These are phyloP conservation scores for Rhodotorula babjevae DNA, from an alignment of 768 basidiomycete species.

Conservation along the genomic window DNA sequence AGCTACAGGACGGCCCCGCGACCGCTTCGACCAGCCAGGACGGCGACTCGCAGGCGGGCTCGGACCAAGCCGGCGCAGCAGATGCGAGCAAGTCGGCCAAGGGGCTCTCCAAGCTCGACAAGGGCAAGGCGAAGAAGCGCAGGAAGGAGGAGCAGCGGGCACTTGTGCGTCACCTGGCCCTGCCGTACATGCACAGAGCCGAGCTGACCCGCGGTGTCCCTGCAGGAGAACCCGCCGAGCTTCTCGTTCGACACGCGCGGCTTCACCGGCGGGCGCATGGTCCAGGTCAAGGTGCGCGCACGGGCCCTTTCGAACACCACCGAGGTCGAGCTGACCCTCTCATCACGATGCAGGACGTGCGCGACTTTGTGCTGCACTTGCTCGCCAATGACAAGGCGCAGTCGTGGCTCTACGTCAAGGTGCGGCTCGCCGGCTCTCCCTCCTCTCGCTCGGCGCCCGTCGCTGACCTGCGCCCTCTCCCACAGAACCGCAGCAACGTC, in stretches of 20 bases:
- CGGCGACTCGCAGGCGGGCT: not conserved
- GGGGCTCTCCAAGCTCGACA: conserved; percentile 27
- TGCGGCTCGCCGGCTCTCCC: conserved; percentile 45
- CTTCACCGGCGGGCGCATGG: conserved; percentile 68
- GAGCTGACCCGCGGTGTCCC: not conserved
- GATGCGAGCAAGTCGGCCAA: not conserved
- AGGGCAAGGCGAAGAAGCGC: conserved; percentile 66
- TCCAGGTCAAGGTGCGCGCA: conserved; percentile 70
- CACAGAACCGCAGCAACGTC: conserved; percentile 66
- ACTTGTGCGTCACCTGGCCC: conserved; percentile 42
- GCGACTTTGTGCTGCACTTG: conserved; percentile 78
- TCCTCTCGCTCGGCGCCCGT: not conserved
- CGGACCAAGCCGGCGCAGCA: not conserved
- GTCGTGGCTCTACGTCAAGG: conserved; percentile 80
- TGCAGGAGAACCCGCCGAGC: conserved; percentile 54
- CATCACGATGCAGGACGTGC: conserved; percentile 61
- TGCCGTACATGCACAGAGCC: conserved; percentile 52
- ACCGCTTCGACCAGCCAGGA: not conserved
- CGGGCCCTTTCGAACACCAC: conserved; percentile 22
- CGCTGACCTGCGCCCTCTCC: conserved; percentile 9
- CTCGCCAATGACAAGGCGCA: conserved; percentile 76
- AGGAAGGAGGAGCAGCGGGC: conserved; percentile 65
- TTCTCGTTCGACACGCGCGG: conserved; percentile 79
- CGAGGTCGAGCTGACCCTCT: not conserved
- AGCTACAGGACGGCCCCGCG: not conserved